Conservation (phyloP, 192 early-diverging fungal species). For the Coemansia sp. region DNA sequence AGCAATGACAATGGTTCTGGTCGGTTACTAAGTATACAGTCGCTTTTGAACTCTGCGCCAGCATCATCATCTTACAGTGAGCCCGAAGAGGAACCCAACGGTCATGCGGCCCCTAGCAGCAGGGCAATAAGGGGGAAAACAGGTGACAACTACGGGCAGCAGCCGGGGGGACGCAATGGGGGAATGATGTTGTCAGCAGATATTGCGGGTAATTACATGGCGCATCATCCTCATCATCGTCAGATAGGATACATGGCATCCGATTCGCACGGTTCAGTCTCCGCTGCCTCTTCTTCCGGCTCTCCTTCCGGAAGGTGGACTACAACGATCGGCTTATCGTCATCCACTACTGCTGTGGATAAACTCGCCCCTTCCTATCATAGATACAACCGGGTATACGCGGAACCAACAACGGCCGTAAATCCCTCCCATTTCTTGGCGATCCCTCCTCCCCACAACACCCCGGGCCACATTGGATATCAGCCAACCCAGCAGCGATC, state of each 20-base stretch:
- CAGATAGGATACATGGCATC: neutral
- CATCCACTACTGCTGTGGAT: neutral
- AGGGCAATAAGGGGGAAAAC: neutral
- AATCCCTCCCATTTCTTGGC: too few relatives aligned
- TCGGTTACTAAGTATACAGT: slow-evolving; percentile 15
- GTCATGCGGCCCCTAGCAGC: neutral
- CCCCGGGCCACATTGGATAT: neutral
- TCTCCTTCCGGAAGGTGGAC: neutral
- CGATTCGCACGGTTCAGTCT: slow-evolving; percentile 2
- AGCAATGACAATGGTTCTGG: neutral
- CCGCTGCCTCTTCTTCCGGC: neutral
- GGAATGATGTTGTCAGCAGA: neutral
- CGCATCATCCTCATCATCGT: neutral
- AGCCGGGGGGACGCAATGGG: neutral
- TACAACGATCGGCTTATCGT: neutral
- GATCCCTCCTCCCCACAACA: too few relatives aligned
- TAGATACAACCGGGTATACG: neutral
- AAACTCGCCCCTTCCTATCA: neutral
- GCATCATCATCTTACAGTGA: neutral
- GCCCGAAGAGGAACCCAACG: neutral
- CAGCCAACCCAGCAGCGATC: neutral
- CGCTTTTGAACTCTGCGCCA: slow-evolving; percentile 2
- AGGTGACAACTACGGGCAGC: neutral
- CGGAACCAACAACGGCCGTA: too few relatives aligned
- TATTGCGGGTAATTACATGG: neutral